Evolutionary conservation across 768 basidiomycete genomes (phyloP).

Genomic region (Tylopilus rubrobrunneus): DNA sequence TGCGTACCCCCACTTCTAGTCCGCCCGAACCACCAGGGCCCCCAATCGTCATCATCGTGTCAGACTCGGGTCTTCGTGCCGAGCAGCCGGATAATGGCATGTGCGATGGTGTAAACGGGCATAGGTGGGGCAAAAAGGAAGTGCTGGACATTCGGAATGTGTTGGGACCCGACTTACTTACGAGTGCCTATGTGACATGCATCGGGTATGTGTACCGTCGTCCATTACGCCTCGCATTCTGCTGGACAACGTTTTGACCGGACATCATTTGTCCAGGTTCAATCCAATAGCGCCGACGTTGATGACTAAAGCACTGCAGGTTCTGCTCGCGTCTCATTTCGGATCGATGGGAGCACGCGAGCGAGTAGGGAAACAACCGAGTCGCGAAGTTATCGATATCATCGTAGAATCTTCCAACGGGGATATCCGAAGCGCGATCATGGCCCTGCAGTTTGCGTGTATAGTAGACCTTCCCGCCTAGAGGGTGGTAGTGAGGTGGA

Average conservation of each 20-base stretch:
- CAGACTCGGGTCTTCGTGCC: conserved; percentile 77
- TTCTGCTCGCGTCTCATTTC: conserved; percentile 50
- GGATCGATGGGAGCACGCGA: conserved; percentile 20
- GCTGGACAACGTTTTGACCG: neutral
- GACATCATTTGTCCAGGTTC: conserved; percentile 51
- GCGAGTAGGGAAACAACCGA: conserved; percentile 35
- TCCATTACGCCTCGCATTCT: neutral
- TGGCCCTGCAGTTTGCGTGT: too few species aligned
- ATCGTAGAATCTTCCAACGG: conserved; percentile 81
- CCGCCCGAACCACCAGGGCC: conserved; percentile 27
- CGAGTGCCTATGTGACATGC: conserved; percentile 74
- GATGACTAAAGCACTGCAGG: conserved; percentile 72
- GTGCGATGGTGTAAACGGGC: conserved; percentile 42
- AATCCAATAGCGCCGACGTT: conserved; percentile 89
- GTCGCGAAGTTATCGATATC: conserved; percentile 69
- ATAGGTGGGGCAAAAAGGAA: conserved; percentile 47
- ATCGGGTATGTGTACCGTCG: conserved; percentile 55
- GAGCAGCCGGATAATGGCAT: conserved; percentile 49
- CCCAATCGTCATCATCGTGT: conserved; percentile 81
- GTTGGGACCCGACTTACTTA: conserved; percentile 62
- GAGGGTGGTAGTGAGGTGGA: conserved; percentile 32
- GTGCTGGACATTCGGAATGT: conserved; percentile 67
- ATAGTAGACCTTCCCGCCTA: too few species aligned
- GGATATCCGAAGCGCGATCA: conserved; percentile 90
- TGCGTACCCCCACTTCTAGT: conserved; percentile 40